Evolutionary conservation across 1,284 basidiomycete species (phyloP), one percentile per base, ranked within the genome.

Genomic region (Malassezia equina): DNA sequence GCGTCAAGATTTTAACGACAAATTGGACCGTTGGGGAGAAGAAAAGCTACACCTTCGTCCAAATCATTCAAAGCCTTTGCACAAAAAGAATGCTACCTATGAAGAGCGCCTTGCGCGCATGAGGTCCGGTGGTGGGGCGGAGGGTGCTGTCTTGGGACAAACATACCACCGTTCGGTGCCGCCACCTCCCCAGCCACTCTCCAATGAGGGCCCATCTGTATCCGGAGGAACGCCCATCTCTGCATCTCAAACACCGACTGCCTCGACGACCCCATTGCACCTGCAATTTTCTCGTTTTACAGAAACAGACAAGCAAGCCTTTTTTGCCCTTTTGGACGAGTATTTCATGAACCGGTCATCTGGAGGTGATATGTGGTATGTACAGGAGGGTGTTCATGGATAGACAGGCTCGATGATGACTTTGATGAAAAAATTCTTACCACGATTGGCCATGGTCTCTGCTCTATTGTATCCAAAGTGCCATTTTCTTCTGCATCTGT

Each of bases 241-340:
- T 19, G 9, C 46, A 5, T 12, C 33, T 25, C 29, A 31, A 4
- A 13, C 29, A 1, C 17, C 27, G 6, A 13, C 46, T 19, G 4
- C 33, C 19, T 11, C 27, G 15, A 33, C 44, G 33, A 25, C 41
- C 15, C 44, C 42, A 12, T 31, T 39, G 36, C 54, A 65, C 27
- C 60, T 68, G 44, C 55, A 65, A 33, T 67, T 70, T 49, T 65
- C 66, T 7, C 58, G 53, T 21, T 67, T 70, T 51, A 61, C 61
- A 9, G 56, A 55, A n/a, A 44, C 55, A 17, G 66, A 70, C 50
- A 68, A 70, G 42, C 45, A 57, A 9, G 65, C 63, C 24, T 71
- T 69, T 52, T 69, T 68, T 32, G 50, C 48, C 15, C 50, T 69
- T 13, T 59, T 72, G 13, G 66, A 70, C 48, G 62, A 69, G 59